Evolutionary conservation across 2,329 filamentous ascomycete genomes (phyloP), one percentile per base, ranked within the genome.

Genomic region (Fusarium dimerum): DNA sequence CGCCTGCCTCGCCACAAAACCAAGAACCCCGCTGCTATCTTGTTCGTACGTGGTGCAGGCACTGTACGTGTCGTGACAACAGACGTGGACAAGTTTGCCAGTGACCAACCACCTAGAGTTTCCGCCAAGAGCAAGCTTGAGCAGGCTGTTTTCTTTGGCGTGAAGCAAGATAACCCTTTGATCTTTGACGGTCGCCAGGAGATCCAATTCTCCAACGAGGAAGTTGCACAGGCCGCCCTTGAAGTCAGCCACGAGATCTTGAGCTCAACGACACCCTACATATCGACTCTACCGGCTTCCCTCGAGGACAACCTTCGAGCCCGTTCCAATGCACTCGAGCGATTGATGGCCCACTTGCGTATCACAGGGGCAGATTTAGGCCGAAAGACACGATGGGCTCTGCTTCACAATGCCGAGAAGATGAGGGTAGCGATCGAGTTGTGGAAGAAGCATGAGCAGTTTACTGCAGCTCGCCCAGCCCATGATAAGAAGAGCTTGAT

Each of bases 61-160:
- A 74, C 83, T 17, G 73, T 89, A 26, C 80, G 85, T 46, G 71
- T 88, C 40, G 76, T 82, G 16, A 78, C 82, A 17, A 78, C 79
- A 8, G 82, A 87, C 46, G 73, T 83, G 43, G 79, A 84, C 56
- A 82, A 79, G 53, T 85, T 87, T 62, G 78, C 78, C 12, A 82
- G 80, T 55, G 80, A 82, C 47, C 72, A 74, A 48, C 78, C 83
- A 5, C 84, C 83, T 2, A 73, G 78, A 59, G 83, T 96, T 15
- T 92, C 89, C 1, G 89, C 90, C 7, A 94, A 91, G 72, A 90
- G 86, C 72, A 96, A 94, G 72, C 80, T 99, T 40, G 91, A 97
- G 67, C 92, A 99, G 73, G 92, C 92, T 3, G 89, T 97, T 1
- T 97, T 97, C 73, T 97, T 91, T 68, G 92, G 92, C 2, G 85